phyloP scores from a whole-genome alignment of 108 stramenopile species.

The Schizochytrium sp. region DNA sequence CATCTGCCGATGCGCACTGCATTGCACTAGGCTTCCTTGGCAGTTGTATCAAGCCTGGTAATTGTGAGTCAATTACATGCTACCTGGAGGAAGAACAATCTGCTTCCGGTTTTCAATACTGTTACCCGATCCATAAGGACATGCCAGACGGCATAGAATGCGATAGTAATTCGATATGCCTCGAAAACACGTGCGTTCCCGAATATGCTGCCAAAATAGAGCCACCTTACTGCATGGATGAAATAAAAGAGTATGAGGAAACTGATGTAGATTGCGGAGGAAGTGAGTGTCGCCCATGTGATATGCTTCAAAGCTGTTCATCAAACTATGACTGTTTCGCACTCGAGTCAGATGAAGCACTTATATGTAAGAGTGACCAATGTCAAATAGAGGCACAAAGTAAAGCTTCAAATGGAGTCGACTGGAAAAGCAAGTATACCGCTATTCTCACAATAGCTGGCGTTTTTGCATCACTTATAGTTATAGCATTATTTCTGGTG shows the following conservation, averaged over 20 bases:
- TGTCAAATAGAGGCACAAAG: too few species aligned
- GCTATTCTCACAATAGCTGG: too few species aligned
- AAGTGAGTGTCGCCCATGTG: not conserved
- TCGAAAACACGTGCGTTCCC: not conserved
- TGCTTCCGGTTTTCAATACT: not conserved
- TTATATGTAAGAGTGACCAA: too few species aligned
- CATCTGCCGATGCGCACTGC: not conserved
- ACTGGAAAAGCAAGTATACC: too few species aligned
- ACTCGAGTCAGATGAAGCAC: not conserved
- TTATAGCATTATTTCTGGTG: too few species aligned
- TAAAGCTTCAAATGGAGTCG: too few species aligned
- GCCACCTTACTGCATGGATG: not conserved
- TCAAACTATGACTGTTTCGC: not conserved
- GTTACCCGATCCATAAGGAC: not conserved
- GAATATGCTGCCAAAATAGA: not conserved
- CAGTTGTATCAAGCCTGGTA: not conserved
- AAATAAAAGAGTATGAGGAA: not conserved
- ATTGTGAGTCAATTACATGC: not conserved
- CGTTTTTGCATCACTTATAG: too few species aligned
- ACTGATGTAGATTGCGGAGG: constrained; percentile 7
- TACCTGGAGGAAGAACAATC: not conserved
- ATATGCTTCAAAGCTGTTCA: not conserved
- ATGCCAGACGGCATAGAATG: not conserved
- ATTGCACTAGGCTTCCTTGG: not conserved
- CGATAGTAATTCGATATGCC: not conserved